Conservation (phyloP, 805 yeast species). For the Yarrowia sp. region DNA sequence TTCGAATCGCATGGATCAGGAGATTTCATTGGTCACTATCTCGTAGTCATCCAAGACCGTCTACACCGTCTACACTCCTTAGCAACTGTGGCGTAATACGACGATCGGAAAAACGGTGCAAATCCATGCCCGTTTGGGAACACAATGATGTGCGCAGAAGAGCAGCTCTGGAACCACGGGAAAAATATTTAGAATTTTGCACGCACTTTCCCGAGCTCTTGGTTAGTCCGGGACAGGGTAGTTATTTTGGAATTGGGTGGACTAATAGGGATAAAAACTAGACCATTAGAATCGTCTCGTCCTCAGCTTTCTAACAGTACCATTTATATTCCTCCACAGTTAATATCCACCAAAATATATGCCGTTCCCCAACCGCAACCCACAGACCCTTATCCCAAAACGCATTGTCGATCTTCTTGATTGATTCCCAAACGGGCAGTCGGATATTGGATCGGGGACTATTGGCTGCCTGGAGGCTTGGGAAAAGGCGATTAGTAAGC, state of each 20-base stretch:
- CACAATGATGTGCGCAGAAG: background rate
- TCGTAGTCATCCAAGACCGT: no score
- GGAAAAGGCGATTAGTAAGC: background rate
- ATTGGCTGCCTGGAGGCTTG: background rate
- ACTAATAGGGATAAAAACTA: background rate
- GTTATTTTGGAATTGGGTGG: no score
- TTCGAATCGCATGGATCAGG: background rate
- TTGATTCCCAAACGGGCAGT: constrained; percentile 12
- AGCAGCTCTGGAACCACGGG: no score
- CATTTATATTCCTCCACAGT: background rate
- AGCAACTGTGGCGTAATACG: no score
- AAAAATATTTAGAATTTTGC: no score
- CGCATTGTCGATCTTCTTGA: constrained; percentile 15
- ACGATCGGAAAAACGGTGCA: background rate
- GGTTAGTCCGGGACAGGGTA: no score
- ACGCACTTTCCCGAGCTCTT: no score
- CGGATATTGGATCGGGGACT: background rate
- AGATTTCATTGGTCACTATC: no score
- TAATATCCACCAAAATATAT: no score
- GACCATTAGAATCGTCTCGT: background rate
- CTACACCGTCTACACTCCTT: no score
- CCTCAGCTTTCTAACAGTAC: background rate
- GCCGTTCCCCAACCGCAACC: background rate
- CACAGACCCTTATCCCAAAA: background rate
- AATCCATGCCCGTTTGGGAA: constrained; percentile 2